A percentile compares a stretch with the other conserved stretches of the same genome.
Evolutionary conservation across 2,329 filamentous ascomycete genomes (phyloP).

Genomic region (Myotisia sp.): DNA sequence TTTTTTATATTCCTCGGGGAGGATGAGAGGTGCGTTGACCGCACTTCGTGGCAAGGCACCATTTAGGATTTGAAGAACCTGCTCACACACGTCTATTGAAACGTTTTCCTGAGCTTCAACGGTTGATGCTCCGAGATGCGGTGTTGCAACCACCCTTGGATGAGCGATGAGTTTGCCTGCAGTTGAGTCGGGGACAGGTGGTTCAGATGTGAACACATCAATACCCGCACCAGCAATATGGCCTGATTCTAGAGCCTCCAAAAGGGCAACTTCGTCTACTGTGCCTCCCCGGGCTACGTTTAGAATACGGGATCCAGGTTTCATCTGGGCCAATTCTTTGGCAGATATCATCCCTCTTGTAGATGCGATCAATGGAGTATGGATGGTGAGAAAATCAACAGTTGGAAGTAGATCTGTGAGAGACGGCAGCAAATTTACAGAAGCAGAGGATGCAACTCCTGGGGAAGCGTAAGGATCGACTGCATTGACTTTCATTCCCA

Average conservation of each 20-base stretch:
- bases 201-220: constrained; percentile 67
- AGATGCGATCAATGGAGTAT: constrained; percentile 64
- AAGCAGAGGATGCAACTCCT: constrained; percentile 54
- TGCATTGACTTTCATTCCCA: constrained; percentile 62
- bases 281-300: constrained; percentile 72
- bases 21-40: constrained; percentile 68
- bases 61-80: constrained; percentile 58
- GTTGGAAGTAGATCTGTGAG: constrained; percentile 48
- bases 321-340: constrained; percentile 56
- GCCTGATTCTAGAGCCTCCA: constrained; percentile 54
- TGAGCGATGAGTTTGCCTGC: constrained; percentile 53
- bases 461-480: constrained; percentile 65
- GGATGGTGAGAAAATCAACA: constrained; percentile 65
- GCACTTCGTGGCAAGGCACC: constrained; percentile 61
- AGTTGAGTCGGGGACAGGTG: constrained; percentile 47
- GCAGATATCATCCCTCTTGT: constrained; percentile 60
- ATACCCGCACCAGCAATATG: constrained; percentile 63
- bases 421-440: constrained; percentile 47
- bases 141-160: constrained; percentile 59
- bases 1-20: constrained; percentile 65
- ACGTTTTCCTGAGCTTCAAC: constrained; percentile 76
- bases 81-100: constrained; percentile 66
- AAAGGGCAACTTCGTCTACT: constrained; percentile 59
- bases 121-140: constrained; percentile 66
- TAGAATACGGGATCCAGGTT: constrained; percentile 55